Evolutionary conservation across 768 basidiomycete genomes (phyloP), one percentile per base, ranked within the genome.

Genomic region (Crepidotus variabilis): DNA sequence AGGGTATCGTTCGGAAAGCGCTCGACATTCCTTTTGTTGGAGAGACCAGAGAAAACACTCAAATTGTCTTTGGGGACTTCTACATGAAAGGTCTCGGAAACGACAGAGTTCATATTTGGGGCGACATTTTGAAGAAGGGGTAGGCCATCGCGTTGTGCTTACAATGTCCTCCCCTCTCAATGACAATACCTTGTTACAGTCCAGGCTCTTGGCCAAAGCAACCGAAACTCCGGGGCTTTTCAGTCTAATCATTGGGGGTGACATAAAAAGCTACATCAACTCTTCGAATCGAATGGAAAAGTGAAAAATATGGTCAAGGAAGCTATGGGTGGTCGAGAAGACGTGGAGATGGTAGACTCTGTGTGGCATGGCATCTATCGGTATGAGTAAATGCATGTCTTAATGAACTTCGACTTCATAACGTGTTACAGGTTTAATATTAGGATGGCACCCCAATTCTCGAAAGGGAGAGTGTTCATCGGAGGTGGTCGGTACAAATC

Each of bases 11-110:
- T 4, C 65, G 79, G 49, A 77, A 78, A 48, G 59, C 62, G 35
- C 63, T 76, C 1, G 74, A 73, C 2, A 57, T 78, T 6, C 55
- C 67, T 2, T 78, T 79, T 48, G 47, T 74, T 11, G 78, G 79
- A 2, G 75, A 77, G 55, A 74, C 74, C 0, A 57, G 65, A 14
- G 62, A 67, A 8, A 66, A 74, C 43, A 65, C 63, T 43, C 65
- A 63, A 20, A 64, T 72, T 43, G 65, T 78, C 11, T 65, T 72
- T 14, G 78, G 76, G 1, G 77, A 79, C 61, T 70, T 81, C 4
- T 67, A 65, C 50, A 64, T 78, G 2, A 69, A 75, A 24, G 76
- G 72, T 2, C 60, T 79, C 60, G 11, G 55, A 64, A 20, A 43
- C 2, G 11, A 43, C 14, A 2, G 18, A 5, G 13, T 5, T 43